These are phyloP conservation scores for Pyrenula aspistea DNA, from an alignment of 495 filamentous ascomycete species.

Conservation along the genomic window DNA sequence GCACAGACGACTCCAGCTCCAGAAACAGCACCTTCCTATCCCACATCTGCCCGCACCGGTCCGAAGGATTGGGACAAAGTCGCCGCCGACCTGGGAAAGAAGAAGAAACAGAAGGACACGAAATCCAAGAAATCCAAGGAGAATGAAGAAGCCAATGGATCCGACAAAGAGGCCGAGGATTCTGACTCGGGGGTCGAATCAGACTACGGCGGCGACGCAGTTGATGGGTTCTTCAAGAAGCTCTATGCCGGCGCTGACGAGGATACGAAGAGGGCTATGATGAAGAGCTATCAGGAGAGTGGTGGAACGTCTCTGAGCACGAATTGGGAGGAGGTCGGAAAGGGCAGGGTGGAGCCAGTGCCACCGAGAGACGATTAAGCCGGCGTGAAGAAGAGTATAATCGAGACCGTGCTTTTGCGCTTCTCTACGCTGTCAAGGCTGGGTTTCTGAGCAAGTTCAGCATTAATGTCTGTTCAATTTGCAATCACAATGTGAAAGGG, in stretches of 20 bases:
- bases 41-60: constrained; percentile 74
- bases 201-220: constrained; percentile 57
- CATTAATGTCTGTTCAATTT: too few species aligned
- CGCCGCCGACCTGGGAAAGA: constrained; percentile 40
- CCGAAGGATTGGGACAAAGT: constrained; percentile 91
- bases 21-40: constrained; percentile 51
- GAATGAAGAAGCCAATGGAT: constrained; percentile 5
- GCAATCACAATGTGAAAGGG: too few species aligned
- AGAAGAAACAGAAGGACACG: constrained; percentile 20
- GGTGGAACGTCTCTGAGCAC: constrained; percentile 90
- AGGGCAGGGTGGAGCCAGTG: constrained; percentile 54
- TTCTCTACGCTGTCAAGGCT: too few species aligned
- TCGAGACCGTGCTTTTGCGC: too few species aligned
- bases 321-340: constrained; percentile 77
- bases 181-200: constrained; percentile 26
- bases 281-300: constrained; percentile 92
- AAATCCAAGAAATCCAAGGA: constrained; percentile 4
- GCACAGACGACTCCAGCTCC: constrained; percentile 8
- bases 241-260: constrained; percentile 68
- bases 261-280: constrained; percentile 84
- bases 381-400: neutral
- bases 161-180: constrained; percentile 12
- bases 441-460: too few species aligned
- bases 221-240: constrained; percentile 83
- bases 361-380: constrained; percentile 39